phyloP scores from a whole-genome alignment of 1,284 basidiomycete genomes.

The Athelia sp. region DNA sequence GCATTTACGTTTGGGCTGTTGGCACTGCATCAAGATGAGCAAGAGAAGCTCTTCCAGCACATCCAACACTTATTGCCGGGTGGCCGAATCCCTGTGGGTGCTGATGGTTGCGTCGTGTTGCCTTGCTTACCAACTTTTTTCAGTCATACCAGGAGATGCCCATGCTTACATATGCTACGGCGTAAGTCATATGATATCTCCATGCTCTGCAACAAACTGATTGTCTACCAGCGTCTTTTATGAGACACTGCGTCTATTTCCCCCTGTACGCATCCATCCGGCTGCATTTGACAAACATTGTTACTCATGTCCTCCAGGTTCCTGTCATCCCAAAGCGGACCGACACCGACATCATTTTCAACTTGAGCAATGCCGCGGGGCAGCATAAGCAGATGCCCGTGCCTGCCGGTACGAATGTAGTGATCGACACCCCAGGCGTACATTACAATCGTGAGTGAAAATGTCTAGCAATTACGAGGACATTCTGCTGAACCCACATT shows the following conservation, averaged over 20 bases:
- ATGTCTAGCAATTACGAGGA: background rate
- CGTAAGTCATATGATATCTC: slow-evolving; percentile 28
- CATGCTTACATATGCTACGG: slow-evolving; percentile 37
- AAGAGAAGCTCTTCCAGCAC: slow-evolving; percentile 53
- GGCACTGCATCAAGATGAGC: slow-evolving; percentile 50
- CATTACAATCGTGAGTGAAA: slow-evolving; percentile 38
- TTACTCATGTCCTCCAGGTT: slow-evolving; percentile 24
- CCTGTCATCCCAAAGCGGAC: slow-evolving; percentile 43
- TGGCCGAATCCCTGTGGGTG: slow-evolving; percentile 33
- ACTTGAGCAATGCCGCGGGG: slow-evolving; percentile 28
- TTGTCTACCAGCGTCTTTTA: slow-evolving; percentile 40
- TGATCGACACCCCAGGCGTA: slow-evolving; percentile 36
- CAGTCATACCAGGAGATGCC: slow-evolving; percentile 52
- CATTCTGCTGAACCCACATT: background rate
- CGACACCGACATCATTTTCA: slow-evolving; percentile 39
- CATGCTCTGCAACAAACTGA: background rate
- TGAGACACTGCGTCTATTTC: slow-evolving; percentile 58
- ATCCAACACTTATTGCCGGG: slow-evolving; percentile 36
- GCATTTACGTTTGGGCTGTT: slow-evolving; percentile 49
- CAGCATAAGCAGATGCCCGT: slow-evolving; percentile 34
- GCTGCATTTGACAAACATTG: background rate
- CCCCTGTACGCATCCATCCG: slow-evolving; percentile 38
- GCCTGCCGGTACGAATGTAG: slow-evolving; percentile 37
- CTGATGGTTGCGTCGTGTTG: background rate
- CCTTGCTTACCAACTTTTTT: background rate